phyloP scores from a whole-genome alignment of 129 eudicot genomes.

The Flaveria sonorensis region DNA sequence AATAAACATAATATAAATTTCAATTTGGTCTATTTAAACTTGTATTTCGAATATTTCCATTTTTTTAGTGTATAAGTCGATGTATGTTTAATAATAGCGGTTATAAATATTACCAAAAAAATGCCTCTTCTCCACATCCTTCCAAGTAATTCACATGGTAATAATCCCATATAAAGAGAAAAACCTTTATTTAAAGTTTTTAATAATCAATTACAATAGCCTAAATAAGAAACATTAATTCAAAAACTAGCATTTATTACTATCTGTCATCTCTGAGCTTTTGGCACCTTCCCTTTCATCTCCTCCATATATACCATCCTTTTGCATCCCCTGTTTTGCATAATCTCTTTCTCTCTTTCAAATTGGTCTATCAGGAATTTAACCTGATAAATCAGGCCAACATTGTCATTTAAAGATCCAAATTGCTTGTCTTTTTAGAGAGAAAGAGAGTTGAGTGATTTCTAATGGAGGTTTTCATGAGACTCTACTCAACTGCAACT shows the following conservation, averaged over 20 bases:
- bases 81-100: no score
- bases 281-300: slow-evolving; percentile 56
- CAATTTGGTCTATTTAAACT: no score
- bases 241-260: slow-evolving; percentile 54
- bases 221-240: slow-evolving; percentile 20
- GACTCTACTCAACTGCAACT: slow-evolving; percentile 42
- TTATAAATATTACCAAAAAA: no score
- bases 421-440: not conserved
- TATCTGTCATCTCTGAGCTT: slow-evolving; percentile 48
- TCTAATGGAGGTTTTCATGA: slow-evolving; percentile 49
- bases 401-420: slow-evolving; percentile 40
- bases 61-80: no score
- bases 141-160: slow-evolving; percentile 26
- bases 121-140: no score
- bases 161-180: slow-evolving; percentile 15
- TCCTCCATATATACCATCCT: slow-evolving; percentile 55
- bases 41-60: no score
- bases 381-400: slow-evolving; percentile 53
- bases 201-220: not conserved
- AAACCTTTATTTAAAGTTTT: not conserved
- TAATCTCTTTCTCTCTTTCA: slow-evolving; percentile 5
- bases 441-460: slow-evolving; percentile 10
- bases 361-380: slow-evolving; percentile 48
- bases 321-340: slow-evolving; percentile 42
- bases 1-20: no score